These are phyloP conservation scores for Syzygium oleosum DNA, from an alignment of 345 rosid species.

Conservation along the genomic window DNA sequence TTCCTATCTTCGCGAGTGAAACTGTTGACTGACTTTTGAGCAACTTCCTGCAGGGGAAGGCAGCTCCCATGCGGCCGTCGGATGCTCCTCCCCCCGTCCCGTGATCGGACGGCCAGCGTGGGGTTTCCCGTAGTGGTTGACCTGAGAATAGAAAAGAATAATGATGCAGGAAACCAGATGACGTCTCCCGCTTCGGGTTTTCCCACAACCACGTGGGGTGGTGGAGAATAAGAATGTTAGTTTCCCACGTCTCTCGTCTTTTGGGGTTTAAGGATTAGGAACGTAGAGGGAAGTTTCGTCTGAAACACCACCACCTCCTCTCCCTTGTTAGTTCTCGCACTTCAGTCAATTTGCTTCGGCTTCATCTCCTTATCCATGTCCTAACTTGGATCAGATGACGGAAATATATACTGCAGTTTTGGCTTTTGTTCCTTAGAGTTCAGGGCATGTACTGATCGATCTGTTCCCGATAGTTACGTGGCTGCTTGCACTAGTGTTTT, in stretches of 20 bases:
- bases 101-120: neutral
- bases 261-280: neutral
- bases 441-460: neutral
- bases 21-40: slow-evolving; percentile 1
- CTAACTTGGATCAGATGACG: neutral
- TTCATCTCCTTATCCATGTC: neutral
- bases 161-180: neutral
- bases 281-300: neutral
- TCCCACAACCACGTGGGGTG: neutral
- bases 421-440: neutral
- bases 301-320: neutral
- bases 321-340: neutral
- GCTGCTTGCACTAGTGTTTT: neutral
- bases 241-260: neutral
- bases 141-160: neutral
- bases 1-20: neutral
- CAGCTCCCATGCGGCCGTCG: neutral
- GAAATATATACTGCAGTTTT: neutral
- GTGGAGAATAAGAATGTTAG: neutral
- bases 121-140: neutral
- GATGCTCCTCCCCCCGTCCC: neutral
- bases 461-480: neutral
- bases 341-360: neutral
- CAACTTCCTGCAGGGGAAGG: neutral
- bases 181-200: neutral